Evolutionary conservation across 2,329 filamentous ascomycete genomes (phyloP).

Genomic region (Dothistroma pini): DNA sequence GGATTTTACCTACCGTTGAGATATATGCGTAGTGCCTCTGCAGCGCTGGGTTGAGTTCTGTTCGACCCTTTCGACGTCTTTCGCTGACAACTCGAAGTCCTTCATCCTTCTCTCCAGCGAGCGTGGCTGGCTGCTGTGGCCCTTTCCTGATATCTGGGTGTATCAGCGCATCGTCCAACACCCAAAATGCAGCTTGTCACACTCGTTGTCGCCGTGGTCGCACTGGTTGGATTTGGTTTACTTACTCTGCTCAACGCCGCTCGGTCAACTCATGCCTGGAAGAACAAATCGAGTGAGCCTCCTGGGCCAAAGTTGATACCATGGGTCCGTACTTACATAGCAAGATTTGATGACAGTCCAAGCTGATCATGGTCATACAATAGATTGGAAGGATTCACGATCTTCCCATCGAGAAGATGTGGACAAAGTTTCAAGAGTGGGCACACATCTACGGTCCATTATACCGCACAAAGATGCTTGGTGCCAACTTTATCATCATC

Average conservation of each 20-base stretch:
- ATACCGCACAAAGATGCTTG: slow-evolving; percentile 37
- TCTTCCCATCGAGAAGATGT: slow-evolving; percentile 49
- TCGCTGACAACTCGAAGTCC: neutral
- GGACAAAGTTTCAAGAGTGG: slow-evolving; percentile 51
- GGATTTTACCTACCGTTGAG: neutral
- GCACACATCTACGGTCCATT: slow-evolving; percentile 35
- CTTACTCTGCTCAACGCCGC: slow-evolving; percentile 34
- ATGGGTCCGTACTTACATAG: slow-evolving; percentile 13
- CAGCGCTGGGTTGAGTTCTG: neutral
- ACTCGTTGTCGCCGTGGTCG: slow-evolving; percentile 35
- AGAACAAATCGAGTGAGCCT: slow-evolving; percentile 33
- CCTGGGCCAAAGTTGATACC: slow-evolving; percentile 41
- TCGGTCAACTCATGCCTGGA: slow-evolving; percentile 33
- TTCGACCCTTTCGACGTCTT: slow-evolving; percentile 3
- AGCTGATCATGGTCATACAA: neutral
- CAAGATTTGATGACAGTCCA: neutral
- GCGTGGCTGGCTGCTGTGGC: neutral
- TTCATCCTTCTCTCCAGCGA: neutral
- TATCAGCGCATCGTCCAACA: neutral
- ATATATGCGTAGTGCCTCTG: neutral
- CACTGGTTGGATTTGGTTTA: slow-evolving; percentile 37
- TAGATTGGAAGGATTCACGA: slow-evolving; percentile 43
- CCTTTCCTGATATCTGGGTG: slow-evolving; percentile 2
- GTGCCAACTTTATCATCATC: slow-evolving; percentile 47
- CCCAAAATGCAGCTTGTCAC: slow-evolving; percentile 42